Percentiles rank a stretch among this genome's conserved stretches.
These are phyloP conservation scores for Lentinula detonsa DNA, from an alignment of 768 basidiomycete species.

Conservation along the genomic window DNA sequence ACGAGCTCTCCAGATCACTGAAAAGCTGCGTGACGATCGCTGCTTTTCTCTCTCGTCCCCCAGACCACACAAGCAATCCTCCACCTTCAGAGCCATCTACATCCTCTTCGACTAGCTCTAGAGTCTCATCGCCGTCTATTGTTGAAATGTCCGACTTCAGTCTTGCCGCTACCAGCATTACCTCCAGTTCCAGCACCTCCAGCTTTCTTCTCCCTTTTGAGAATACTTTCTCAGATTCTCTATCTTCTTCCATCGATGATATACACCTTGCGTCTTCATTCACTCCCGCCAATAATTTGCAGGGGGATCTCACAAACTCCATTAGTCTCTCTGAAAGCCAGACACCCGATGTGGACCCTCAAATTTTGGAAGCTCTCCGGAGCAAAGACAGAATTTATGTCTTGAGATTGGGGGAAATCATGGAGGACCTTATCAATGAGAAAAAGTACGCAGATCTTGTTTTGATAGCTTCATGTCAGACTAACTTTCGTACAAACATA, in stretches of 20 bases:
- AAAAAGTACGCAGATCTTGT: conserved; percentile 50
- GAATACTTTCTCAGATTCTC: conserved; percentile 10
- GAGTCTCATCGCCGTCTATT: conserved; percentile 7
- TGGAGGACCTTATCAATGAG: conserved; percentile 76
- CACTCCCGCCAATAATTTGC: conserved; percentile 21
- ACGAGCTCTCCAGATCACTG: conserved; percentile 2
- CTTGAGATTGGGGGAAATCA: conserved; percentile 80
- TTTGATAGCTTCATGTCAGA: neutral
- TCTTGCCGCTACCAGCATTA: conserved; percentile 2
- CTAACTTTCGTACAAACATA: conserved; percentile 18
- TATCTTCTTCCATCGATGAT: conserved; percentile 14
- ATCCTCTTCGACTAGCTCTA: conserved; percentile 7
- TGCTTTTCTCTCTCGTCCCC: conserved; percentile 3
- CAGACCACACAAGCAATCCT: conserved; percentile 5
- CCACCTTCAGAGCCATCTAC: conserved; percentile 6
- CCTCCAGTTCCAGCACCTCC: conserved; percentile 10
- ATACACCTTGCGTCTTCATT: conserved; percentile 10
- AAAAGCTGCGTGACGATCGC: conserved; percentile 9
- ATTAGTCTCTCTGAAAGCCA: conserved; percentile 12
- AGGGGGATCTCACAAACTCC: conserved; percentile 14
- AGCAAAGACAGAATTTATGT: conserved; percentile 88
- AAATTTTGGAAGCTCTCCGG: conserved; percentile 80
- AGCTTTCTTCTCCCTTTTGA: conserved; percentile 4
- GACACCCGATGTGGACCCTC: conserved; percentile 57
- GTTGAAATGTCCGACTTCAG: conserved; percentile 9